Conservation (phyloP, 2,329 filamentous ascomycete species). For the Aspergillus spinulosporus region DNA sequence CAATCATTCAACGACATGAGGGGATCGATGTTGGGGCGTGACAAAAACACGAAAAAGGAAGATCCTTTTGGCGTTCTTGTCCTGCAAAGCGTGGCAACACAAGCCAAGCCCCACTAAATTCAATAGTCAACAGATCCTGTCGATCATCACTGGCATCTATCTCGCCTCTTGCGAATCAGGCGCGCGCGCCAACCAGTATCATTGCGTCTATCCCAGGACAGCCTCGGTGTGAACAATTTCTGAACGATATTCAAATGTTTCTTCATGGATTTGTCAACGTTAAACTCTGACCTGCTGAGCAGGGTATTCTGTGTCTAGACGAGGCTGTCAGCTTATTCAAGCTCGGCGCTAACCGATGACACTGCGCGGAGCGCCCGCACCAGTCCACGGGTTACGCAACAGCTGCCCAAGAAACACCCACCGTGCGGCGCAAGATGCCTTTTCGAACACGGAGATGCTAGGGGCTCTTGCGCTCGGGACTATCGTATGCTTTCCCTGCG, state of each 20-base stretch:
- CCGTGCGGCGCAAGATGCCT: constrained; percentile 19
- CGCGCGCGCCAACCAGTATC: background rate
- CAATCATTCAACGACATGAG: constrained; percentile 11
- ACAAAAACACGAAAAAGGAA: constrained; percentile 10
- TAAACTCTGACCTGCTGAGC: background rate
- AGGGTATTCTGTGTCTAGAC: background rate
- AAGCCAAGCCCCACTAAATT: constrained; percentile 38
- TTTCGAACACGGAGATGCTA: constrained; percentile 18
- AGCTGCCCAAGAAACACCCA: constrained; percentile 16
- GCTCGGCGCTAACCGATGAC: constrained; percentile 19
- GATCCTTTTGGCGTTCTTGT: constrained; percentile 1
- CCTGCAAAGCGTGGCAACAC: constrained; percentile 20
- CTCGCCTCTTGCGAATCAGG: constrained; percentile 6
- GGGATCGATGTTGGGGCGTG: constrained; percentile 1
- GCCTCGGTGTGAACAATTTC: background rate
- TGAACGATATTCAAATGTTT: background rate
- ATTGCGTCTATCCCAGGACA: constrained; percentile 1
- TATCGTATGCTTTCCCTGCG: constrained; percentile 21
- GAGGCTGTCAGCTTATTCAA: constrained; percentile 13
- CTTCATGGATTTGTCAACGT: constrained; percentile 13
- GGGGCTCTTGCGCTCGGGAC: constrained; percentile 19
- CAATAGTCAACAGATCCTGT: constrained; percentile 43
- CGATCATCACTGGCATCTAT: constrained; percentile 37
- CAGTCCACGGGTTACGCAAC: constrained; percentile 26
- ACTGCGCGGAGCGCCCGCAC: constrained; percentile 19